Evolutionary conservation across 1,284 basidiomycete genomes (phyloP).

Genomic region (Ceraceosorus guamensis): DNA sequence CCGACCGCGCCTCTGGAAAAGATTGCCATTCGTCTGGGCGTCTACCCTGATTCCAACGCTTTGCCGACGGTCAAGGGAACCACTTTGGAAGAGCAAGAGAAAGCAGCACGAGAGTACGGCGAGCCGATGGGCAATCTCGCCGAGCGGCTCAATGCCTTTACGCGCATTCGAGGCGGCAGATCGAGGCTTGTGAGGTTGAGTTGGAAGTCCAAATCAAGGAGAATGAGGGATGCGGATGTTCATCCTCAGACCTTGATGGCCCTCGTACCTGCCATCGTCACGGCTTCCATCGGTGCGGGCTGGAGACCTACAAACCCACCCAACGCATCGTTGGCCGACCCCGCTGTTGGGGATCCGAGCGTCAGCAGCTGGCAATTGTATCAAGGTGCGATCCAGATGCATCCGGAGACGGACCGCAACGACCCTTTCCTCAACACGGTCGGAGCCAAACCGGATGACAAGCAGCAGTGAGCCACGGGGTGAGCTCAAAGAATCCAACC

Average conservation of each 20-base stretch:
- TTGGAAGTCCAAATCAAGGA: conserved; percentile 36
- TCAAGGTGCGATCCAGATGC: conserved; percentile 68
- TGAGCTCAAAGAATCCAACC: no score
- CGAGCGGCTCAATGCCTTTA: conserved; percentile 31
- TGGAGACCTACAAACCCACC: conserved; percentile 55
- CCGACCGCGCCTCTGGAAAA: conserved; percentile 74
- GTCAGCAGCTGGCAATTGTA: conserved; percentile 24
- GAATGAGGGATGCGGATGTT: conserved; percentile 43
- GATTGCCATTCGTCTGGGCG: conserved; percentile 60
- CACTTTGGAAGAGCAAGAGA: conserved; percentile 59
- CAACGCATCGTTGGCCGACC: conserved; percentile 4
- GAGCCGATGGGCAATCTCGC: conserved; percentile 63
- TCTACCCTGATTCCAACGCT: conserved; percentile 63
- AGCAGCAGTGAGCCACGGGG: no score
- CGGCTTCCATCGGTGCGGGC: conserved; percentile 34
- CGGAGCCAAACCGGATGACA: no score
- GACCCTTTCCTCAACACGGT: conserved; percentile 44
- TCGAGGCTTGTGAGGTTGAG: conserved; percentile 56
- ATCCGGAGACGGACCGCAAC: conserved; percentile 65
- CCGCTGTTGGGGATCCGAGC: conserved; percentile 13
- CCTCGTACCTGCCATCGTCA: conserved; percentile 41
- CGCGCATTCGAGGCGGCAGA: conserved; percentile 58
- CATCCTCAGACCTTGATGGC: conserved; percentile 66
- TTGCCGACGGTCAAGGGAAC: conserved; percentile 61
- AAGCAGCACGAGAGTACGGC: conserved; percentile 59